Conservation (phyloP, 2,329 filamentous ascomycete genomes). For the Arthrobotrys sinensis region DNA sequence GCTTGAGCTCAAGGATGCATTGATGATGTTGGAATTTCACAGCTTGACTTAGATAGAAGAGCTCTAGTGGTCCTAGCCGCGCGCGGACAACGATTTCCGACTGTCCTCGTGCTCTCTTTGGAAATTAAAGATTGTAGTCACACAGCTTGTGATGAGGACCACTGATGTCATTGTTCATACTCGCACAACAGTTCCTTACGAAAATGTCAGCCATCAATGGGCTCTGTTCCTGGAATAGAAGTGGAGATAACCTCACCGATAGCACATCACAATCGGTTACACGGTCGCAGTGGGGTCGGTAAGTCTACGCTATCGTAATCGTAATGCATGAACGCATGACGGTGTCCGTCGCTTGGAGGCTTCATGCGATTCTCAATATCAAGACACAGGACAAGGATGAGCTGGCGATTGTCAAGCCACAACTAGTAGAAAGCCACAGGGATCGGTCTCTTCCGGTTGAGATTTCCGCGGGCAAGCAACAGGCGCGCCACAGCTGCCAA, state of each 20-base stretch:
- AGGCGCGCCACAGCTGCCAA: constrained; percentile 27
- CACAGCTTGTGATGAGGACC: constrained; percentile 4
- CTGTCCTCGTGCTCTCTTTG: constrained; percentile 55
- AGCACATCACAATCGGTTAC: neutral
- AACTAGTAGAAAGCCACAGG: constrained; percentile 28
- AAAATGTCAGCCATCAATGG: constrained; percentile 15
- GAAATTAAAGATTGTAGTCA: constrained; percentile 37
- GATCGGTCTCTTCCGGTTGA: constrained; percentile 40
- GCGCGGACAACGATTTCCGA: constrained; percentile 37
- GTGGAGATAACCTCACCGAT: constrained; percentile 24
- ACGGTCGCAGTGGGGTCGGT: constrained; percentile 8
- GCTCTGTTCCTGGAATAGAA: constrained; percentile 24
- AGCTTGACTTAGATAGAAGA: constrained; percentile 13
- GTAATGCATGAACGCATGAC: constrained; percentile 37
- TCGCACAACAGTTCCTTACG: constrained; percentile 8
- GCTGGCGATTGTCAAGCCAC: constrained; percentile 46
- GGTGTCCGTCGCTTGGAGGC: constrained; percentile 29
- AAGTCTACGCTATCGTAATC: constrained; percentile 29
- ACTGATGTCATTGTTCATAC: constrained; percentile 21
- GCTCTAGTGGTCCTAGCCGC: constrained; percentile 52
- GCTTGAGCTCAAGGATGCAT: neutral
- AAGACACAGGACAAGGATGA: constrained; percentile 18
- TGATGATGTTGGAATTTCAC: constrained; percentile 9
- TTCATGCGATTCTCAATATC: constrained; percentile 21
- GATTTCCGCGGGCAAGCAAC: constrained; percentile 17